phyloP scores from a whole-genome alignment of 257 asterid species.

The Eustoma russellianum region DNA sequence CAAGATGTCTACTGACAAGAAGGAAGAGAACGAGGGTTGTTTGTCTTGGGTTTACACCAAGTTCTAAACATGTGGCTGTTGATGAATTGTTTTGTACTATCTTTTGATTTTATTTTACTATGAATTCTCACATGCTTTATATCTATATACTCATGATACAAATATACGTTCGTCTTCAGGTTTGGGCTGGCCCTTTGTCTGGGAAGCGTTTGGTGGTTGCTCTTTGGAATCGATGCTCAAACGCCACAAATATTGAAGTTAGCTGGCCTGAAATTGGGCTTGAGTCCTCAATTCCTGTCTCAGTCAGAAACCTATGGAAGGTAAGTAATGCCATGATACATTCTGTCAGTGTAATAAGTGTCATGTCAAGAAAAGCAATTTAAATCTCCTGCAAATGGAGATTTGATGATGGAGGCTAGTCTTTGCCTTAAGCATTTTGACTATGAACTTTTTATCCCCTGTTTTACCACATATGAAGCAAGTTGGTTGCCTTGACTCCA shows the following conservation, averaged over 20 bases:
- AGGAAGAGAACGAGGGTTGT: too few relatives aligned
- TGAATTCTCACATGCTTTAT: not conserved
- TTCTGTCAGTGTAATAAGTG: not conserved
- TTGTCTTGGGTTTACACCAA: too few relatives aligned
- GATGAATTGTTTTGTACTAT: too few relatives aligned
- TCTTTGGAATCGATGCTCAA: slow-evolving; percentile 78
- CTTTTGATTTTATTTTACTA: not conserved
- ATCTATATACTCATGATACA: too few relatives aligned
- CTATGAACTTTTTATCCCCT: too few relatives aligned
- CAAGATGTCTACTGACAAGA: too few relatives aligned
- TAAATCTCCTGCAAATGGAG: too few relatives aligned
- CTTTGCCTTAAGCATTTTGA: too few relatives aligned
- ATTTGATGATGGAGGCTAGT: too few relatives aligned
- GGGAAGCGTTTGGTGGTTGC: slow-evolving; percentile 60
- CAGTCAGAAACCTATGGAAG: slow-evolving; percentile 85
- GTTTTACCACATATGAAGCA: too few relatives aligned
- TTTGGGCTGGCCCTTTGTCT: slow-evolving; percentile 97
- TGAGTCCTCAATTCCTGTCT: slow-evolving; percentile 55
- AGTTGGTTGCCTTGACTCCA: too few relatives aligned
- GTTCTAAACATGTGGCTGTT: too few relatives aligned
- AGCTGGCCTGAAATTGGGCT: slow-evolving; percentile 68
- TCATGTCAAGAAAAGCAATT: not conserved
- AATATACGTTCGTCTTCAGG: slow-evolving; percentile 27
- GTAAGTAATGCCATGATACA: slow-evolving; percentile 23
- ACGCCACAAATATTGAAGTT: slow-evolving; percentile 48